Evolutionary conservation across 768 basidiomycete genomes (phyloP), one percentile per base, ranked within the genome.

Genomic region (Macrolepiota dolichaula): DNA sequence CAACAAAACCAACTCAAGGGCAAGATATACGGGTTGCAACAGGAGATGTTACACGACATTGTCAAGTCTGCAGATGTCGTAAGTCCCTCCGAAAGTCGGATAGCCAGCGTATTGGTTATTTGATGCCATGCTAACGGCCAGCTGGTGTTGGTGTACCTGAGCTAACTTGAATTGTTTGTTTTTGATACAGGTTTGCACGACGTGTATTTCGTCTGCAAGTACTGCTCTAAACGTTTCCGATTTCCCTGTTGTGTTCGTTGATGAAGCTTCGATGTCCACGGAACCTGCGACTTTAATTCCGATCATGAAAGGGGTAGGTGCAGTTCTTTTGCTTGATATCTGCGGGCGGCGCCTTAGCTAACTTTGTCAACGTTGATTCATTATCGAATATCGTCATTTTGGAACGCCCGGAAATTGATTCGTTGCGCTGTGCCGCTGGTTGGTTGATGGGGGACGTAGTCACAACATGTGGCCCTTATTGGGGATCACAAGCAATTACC

Each of bases 401-500:
- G 56, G 22, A 24, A 35, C 22, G 35, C 32, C 35, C 56, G 25
- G 55, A 12, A 36, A 57, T 29, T 57, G 44, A 37, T 29, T 37
- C 11, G 46, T 7, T 22, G 37, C 42, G 22, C 44, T 40, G 56
- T 42, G 22, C 19, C 29, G 27, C 37, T 67, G 27, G 55, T 19
- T 62, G 50, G 55, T 36, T 25, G n/a, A 35, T 55, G 55, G 66
- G 63, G 62, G 19, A n/a, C 25, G 22, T 68, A 95, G 93, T 88
- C 88, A 7, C 81, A 78, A 55, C 95, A 97, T 67, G 79, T 93
- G 35, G 85, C 93, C 1, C 83, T 98, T 50, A 96, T 98, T 66
- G 95, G 95, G n/a, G 95, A 98, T 74, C 95, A 98, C 73, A 96
- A 96, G 69, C 95, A 98, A 70, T 79, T 98, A 10, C 94, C 95